Evolutionary conservation across 352 stramenopile genomes (phyloP).

Genomic region (Phytophthora syringae): DNA sequence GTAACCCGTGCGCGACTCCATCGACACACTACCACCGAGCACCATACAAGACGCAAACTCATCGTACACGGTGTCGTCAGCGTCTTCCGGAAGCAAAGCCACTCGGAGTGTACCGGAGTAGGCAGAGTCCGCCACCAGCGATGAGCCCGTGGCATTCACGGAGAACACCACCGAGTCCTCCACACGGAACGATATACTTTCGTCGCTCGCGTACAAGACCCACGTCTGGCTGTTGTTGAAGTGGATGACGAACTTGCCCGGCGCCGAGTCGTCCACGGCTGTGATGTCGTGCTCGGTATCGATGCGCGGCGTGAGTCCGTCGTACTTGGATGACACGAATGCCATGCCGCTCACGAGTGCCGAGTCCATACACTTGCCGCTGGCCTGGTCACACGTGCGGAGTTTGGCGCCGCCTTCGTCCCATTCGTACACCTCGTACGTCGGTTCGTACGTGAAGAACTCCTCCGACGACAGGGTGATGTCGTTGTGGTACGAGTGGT

Average conservation of each 20-base stretch:
- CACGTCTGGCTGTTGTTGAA: slow-evolving; percentile 77
- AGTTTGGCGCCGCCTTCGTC: slow-evolving; percentile 67
- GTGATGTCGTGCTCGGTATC: slow-evolving; percentile 58
- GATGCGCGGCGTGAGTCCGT: slow-evolving; percentile 58
- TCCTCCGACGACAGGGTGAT: slow-evolving; percentile 68
- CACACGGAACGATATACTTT: slow-evolving; percentile 46
- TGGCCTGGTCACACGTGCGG: slow-evolving; percentile 45
- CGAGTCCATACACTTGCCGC: slow-evolving; percentile 56
- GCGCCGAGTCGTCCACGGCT: slow-evolving; percentile 38
- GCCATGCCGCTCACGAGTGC: slow-evolving; percentile 75
- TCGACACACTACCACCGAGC: slow-evolving; percentile 50
- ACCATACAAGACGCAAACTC: slow-evolving; percentile 65
- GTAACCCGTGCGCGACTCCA: slow-evolving; percentile 67
- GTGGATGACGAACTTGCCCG: slow-evolving; percentile 65
- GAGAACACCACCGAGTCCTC: slow-evolving; percentile 43
- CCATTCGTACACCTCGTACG: slow-evolving; percentile 73
- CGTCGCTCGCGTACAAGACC: slow-evolving; percentile 70
- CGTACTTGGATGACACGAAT: slow-evolving; percentile 71
- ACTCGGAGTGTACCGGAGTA: slow-evolving; percentile 66
- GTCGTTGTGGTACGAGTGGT: slow-evolving; percentile 70
- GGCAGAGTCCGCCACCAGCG: slow-evolving; percentile 43
- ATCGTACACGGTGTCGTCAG: slow-evolving; percentile 55
- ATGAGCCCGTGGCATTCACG: slow-evolving; percentile 43
- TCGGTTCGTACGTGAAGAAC: slow-evolving; percentile 51
- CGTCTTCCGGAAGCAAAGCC: slow-evolving; percentile 53